phyloP scores from a whole-genome alignment of 139 green algal species.

The Desmodesmus armatus region DNA sequence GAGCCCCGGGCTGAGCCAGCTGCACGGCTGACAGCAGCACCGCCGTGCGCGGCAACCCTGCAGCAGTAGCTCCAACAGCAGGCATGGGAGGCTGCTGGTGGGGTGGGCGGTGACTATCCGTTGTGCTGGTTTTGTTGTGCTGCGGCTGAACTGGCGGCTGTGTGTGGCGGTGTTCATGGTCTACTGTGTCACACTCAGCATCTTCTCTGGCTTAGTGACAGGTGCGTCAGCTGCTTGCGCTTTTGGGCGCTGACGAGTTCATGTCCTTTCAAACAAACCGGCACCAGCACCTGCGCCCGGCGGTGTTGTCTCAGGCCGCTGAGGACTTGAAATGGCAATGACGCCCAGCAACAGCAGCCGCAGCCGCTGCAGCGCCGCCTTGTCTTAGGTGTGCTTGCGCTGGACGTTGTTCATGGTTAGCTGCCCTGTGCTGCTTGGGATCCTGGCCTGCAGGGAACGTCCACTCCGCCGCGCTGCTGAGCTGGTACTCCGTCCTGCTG shows the following conservation, averaged over 20 bases:
- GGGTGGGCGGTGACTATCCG: too few relatives aligned
- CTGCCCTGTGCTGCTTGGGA: not conserved
- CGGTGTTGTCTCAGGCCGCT: too few relatives aligned
- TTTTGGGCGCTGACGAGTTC: not conserved
- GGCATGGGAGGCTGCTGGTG: too few relatives aligned
- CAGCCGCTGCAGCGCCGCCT: not conserved
- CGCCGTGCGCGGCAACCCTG: too few relatives aligned
- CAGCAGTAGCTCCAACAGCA: too few relatives aligned
- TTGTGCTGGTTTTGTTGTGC: too few relatives aligned
- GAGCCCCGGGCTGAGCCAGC: too few relatives aligned
- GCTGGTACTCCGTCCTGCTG: not conserved
- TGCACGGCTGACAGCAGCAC: too few relatives aligned
- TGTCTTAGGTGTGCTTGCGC: not conserved
- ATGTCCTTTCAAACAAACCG: not conserved
- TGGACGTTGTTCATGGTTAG: not conserved
- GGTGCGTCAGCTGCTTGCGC: not conserved
- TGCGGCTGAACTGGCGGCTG: conserved; percentile 12
- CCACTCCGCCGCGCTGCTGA: too few relatives aligned
- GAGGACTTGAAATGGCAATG: not conserved
- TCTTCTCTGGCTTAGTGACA: conserved; percentile 18
- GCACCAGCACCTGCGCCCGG: not conserved
- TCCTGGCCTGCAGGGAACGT: too few relatives aligned
- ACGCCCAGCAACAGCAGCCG: not conserved
- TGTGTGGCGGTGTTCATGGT: conserved; percentile 10
- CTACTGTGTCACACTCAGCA: conserved; percentile 18